phyloP scores from a whole-genome alignment of 495 filamentous ascomycete species.

The Aspergillus diversus region DNA sequence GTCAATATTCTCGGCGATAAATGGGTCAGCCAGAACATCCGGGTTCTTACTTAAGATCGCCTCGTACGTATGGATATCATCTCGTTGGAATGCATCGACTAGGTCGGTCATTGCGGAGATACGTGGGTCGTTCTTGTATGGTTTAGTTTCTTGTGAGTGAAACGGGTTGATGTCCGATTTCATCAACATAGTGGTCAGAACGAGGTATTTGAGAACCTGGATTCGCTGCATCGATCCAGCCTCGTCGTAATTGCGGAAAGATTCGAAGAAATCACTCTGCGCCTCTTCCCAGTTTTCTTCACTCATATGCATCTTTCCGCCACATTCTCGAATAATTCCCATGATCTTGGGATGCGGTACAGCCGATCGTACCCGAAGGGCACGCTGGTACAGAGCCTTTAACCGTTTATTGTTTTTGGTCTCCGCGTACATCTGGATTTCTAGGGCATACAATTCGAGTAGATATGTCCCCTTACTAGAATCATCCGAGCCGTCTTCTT shows the following conservation, averaged over 20 bases:
- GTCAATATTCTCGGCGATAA: constrained; percentile 99
- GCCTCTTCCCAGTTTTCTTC: constrained; percentile 99
- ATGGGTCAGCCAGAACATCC: constrained; percentile 87
- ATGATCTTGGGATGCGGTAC: constrained; percentile 98
- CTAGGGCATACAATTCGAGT: constrained; percentile 92
- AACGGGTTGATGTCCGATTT: constrained; percentile 99
- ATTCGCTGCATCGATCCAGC: constrained; percentile 95
- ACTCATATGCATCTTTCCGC: constrained; percentile 99
- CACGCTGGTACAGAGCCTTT: constrained; percentile 88
- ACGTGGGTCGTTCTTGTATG: constrained; percentile 92
- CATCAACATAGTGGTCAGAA: constrained; percentile 97
- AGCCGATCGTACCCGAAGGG: constrained; percentile 87
- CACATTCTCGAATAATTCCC: constrained; percentile 98
- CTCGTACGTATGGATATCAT: constrained; percentile 93
- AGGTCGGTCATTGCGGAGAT: constrained; percentile 97
- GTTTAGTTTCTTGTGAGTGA: constrained; percentile 99
- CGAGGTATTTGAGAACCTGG: constrained; percentile 95
- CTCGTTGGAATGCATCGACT: constrained; percentile 93
- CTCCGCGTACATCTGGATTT: constrained; percentile 98
- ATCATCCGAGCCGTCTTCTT: constrained; percentile 87
- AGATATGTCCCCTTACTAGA: constrained; percentile 95
- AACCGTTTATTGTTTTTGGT: constrained; percentile 96
- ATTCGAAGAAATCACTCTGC: constrained; percentile 97
- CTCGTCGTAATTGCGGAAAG: constrained; percentile 98
- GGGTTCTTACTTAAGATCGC: constrained; percentile 83